Evolutionary conservation across 352 stramenopile genomes (phyloP).

Genomic region (Globisporangium nunn): DNA sequence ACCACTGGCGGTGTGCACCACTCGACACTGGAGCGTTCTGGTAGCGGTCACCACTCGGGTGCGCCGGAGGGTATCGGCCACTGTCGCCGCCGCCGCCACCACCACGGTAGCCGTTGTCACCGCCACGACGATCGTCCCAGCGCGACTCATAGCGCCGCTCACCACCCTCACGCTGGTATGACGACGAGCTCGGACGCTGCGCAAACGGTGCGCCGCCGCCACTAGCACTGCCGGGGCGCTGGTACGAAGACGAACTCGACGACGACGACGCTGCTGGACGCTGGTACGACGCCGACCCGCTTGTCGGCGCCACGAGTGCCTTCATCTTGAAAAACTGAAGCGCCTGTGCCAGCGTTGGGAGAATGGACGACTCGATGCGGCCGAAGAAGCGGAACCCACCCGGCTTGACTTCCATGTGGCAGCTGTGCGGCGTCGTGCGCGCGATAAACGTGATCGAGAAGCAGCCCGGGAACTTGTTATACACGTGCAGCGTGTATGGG

Average conservation of each 20-base stretch:
- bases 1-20: constrained; percentile 4
- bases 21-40: constrained; percentile 7
- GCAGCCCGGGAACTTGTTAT: constrained; percentile 82
- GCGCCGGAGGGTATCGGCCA: not conserved
- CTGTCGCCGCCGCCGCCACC: constrained; percentile 11
- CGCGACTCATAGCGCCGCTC: constrained; percentile 56
- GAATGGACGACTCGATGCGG: constrained; percentile 79
- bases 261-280: constrained; percentile 12
- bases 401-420: constrained; percentile 84
- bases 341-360: constrained; percentile 70
- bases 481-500: constrained; percentile 80
- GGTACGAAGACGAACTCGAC: constrained; percentile 29
- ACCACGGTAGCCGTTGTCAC: constrained; percentile 12
- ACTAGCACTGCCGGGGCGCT: constrained; percentile 33
- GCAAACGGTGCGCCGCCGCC: constrained; percentile 38
- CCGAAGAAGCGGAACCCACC: constrained; percentile 84
- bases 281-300: constrained; percentile 16
- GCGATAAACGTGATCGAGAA: constrained; percentile 88
- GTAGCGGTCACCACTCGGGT: constrained; percentile 5
- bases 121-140: constrained; percentile 60
- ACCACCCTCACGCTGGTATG: constrained; percentile 29
- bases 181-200: constrained; percentile 34
- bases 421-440: constrained; percentile 75
- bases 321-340: constrained; percentile 90
- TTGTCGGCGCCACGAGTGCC: constrained; percentile 50